Conservation (phyloP, 2,329 filamentous ascomycete species). For the Diplocarpon mali region DNA sequence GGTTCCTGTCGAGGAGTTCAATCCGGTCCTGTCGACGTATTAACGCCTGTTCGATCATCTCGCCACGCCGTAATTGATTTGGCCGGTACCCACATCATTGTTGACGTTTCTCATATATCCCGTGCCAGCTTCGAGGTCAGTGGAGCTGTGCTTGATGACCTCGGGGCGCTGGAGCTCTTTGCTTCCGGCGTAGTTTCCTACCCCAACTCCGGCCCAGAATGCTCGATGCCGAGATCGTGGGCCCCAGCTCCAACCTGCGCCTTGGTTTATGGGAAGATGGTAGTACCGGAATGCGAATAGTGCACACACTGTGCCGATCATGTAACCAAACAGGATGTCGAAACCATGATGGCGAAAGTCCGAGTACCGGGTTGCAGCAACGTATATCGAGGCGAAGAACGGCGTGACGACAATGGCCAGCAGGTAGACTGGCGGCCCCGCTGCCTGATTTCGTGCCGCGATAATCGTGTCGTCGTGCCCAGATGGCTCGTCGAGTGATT, state of each 20-base stretch:
- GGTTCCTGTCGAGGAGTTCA: constrained; percentile 9
- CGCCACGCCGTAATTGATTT: not conserved
- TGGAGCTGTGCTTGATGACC: not conserved
- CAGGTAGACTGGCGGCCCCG: constrained; percentile 73
- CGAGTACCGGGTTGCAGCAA: constrained; percentile 76
- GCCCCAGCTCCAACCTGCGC: constrained; percentile 84
- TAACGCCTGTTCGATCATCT: constrained; percentile 5
- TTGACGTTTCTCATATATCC: constrained; percentile 5
- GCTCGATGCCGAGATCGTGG: constrained; percentile 61
- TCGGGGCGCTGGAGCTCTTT: no score
- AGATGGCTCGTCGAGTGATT: constrained; percentile 9
- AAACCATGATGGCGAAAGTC: constrained; percentile 89
- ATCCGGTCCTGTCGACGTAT: constrained; percentile 11
- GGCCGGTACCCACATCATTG: constrained; percentile 14
- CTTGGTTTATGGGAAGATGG: constrained; percentile 66
- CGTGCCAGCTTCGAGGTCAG: constrained; percentile 7
- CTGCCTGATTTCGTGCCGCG: constrained; percentile 59
- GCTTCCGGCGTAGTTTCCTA: constrained; percentile 24
- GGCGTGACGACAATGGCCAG: constrained; percentile 60
- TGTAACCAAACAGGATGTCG: constrained; percentile 76
- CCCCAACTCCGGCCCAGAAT: constrained; percentile 60
- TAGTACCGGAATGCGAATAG: constrained; percentile 77
- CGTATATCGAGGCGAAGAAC: constrained; percentile 65
- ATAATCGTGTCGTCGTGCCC: constrained; percentile 27
- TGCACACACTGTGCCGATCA: constrained; percentile 62